Percentiles rank a stretch among this genome's conserved stretches.
These are phyloP conservation scores for Nidularia pulvinata DNA, from an alignment of 768 basidiomycete genomes.

Conservation along the genomic window DNA sequence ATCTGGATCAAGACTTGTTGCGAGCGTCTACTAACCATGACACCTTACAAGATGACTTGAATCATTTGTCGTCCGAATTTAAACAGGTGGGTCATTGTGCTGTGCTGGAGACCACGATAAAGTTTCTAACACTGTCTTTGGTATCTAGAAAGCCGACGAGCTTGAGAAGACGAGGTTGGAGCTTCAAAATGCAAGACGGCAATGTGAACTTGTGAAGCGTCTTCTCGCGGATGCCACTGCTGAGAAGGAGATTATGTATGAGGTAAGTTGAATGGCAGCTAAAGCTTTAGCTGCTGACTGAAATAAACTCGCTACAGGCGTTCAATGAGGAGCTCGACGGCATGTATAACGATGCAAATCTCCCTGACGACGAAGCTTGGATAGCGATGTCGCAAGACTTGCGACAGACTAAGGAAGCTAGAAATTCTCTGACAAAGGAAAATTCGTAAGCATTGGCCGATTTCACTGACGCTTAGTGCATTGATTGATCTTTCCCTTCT, in stretches of 20 bases:
- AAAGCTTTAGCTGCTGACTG: no score
- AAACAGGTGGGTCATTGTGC: constrained; percentile 45
- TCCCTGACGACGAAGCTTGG: constrained; percentile 87
- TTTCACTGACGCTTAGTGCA: neutral
- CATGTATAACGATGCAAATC: constrained; percentile 84
- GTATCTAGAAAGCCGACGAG: constrained; percentile 56
- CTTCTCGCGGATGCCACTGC: constrained; percentile 75
- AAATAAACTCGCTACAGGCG: constrained; percentile 43
- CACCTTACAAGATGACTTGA: constrained; percentile 48
- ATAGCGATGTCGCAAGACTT: constrained; percentile 74
- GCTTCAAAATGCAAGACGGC: constrained; percentile 67
- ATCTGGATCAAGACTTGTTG: constrained; percentile 57
- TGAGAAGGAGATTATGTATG: constrained; percentile 94
- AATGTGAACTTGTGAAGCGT: constrained; percentile 79
- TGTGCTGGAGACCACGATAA: neutral
- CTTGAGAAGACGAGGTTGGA: constrained; percentile 64
- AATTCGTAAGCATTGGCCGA: constrained; percentile 61
- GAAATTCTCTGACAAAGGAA: constrained; percentile 75
- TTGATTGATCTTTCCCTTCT: constrained; percentile 5
- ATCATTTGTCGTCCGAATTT: constrained; percentile 46
- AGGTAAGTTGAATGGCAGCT: constrained; percentile 41
- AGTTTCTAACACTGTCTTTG: neutral
- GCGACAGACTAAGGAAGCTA: constrained; percentile 68
- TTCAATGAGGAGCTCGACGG: constrained; percentile 94
- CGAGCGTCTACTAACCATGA: constrained; percentile 56